Percentiles rank a stretch among this genome's conserved stretches.
phyloP scores from a whole-genome alignment of 768 basidiomycete species.

The Dictyophora rubrovolvata region DNA sequence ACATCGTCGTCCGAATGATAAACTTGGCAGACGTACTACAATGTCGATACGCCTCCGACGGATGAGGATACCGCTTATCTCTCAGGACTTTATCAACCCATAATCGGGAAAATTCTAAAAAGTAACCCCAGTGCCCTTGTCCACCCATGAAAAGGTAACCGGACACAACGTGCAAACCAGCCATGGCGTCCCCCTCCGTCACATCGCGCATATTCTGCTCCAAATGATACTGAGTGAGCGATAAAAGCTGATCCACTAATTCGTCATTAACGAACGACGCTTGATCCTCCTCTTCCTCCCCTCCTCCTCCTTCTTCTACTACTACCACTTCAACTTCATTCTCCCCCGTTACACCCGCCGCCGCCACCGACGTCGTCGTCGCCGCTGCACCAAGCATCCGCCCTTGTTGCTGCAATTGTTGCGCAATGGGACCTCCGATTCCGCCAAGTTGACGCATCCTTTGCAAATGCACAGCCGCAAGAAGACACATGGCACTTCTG shows the following conservation, averaged over 20 bases:
- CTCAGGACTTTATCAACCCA: constrained; percentile 45
- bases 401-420: constrained; percentile 1
- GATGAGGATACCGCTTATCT: constrained; percentile 24
- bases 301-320: neutral
- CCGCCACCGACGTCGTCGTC: neutral
- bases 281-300: neutral
- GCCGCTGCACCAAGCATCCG: constrained; percentile 1
- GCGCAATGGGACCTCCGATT: neutral
- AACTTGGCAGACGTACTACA: constrained; percentile 49
- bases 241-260: neutral
- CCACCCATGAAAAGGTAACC: constrained; percentile 73
- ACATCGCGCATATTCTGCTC: neutral
- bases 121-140: constrained; percentile 54
- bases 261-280: neutral
- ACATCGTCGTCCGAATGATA: constrained; percentile 74
- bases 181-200: constrained; percentile 65
- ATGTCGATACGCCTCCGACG: constrained; percentile 33
- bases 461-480: constrained; percentile 49
- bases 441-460: constrained; percentile 14
- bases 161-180: constrained; percentile 66
- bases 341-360: too few species aligned
- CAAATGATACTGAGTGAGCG: neutral
- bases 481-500: constrained; percentile 48
- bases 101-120: constrained; percentile 48
- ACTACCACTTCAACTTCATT: too few species aligned